Percentiles rank a stretch among this genome's conserved stretches.
phyloP scores from a whole-genome alignment of 192 early-diverging fungal genomes.

The Backusella macrospora region DNA sequence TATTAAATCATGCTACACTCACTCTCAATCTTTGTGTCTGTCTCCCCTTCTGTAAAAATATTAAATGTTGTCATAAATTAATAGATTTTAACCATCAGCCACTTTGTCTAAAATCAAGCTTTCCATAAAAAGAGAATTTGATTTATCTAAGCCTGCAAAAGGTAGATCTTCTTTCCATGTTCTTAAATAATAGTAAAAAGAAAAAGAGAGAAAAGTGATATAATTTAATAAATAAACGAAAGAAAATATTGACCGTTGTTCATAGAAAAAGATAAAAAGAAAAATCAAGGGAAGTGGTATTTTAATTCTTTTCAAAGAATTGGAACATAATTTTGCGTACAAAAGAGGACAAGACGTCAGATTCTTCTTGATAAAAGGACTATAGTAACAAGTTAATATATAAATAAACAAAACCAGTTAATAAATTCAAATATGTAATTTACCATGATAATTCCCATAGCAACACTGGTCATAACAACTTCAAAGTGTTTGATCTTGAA shows the following conservation, averaged over 20 bases:
- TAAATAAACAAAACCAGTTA: not conserved
- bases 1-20: not conserved
- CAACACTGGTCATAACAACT: constrained; percentile 58
- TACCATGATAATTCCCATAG: constrained; percentile 77
- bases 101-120: not conserved
- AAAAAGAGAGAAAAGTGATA: not conserved
- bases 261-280: not conserved
- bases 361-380: constrained; percentile 64
- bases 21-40: too few species aligned
- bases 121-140: not conserved
- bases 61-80: too few species aligned
- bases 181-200: not conserved
- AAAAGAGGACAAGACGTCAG: constrained; percentile 56
- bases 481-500: constrained; percentile 64
- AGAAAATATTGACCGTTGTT: not conserved
- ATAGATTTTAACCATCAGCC: not conserved
- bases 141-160: not conserved
- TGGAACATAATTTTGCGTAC: constrained; percentile 47
- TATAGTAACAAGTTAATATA: constrained; percentile 26
- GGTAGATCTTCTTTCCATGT: not conserved
- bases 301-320: constrained; percentile 48
- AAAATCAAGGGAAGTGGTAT: constrained; percentile 5
- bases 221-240: not conserved
- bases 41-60: too few species aligned
- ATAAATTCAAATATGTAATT: constrained; percentile 12